Percentiles rank a stretch among this genome's conserved stretches.
These are phyloP conservation scores for Dittrichia graveolens DNA, from an alignment of 129 eudicot genomes.

Conservation along the genomic window DNA sequence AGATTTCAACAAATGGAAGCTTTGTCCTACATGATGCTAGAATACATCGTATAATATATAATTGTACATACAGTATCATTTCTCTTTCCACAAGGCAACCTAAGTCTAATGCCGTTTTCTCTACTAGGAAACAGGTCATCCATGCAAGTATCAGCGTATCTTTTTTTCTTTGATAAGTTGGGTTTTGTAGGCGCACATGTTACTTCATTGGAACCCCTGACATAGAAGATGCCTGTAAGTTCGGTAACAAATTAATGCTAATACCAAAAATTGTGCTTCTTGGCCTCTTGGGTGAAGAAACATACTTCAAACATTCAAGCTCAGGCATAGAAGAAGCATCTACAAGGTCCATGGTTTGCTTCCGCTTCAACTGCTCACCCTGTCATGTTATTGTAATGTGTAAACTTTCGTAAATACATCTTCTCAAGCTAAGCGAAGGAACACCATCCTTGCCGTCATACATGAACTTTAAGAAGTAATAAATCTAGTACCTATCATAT, in stretches of 20 bases:
- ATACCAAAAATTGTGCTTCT: not conserved
- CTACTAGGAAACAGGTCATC: slow-evolving; percentile 60
- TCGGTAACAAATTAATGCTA: not conserved
- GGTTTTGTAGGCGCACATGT: slow-evolving; percentile 39
- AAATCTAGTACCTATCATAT: too few relatives aligned
- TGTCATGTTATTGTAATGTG: slow-evolving; percentile 30
- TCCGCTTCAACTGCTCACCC: slow-evolving; percentile 75
- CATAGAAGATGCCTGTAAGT: not conserved
- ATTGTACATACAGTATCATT: slow-evolving; percentile 45
- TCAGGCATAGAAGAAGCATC: slow-evolving; percentile 45
- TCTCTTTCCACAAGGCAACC: slow-evolving; percentile 42
- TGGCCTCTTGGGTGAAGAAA: slow-evolving; percentile 45
- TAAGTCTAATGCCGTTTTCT: slow-evolving; percentile 48
- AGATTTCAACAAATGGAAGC: not conserved
- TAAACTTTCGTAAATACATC: not conserved
- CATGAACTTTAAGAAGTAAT: too few relatives aligned
- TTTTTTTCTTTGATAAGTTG: slow-evolving; percentile 53
- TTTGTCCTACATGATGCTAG: too few relatives aligned
- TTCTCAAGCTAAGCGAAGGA: too few relatives aligned
- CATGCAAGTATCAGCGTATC: slow-evolving; percentile 58
- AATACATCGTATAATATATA: too few relatives aligned
- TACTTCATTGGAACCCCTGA: slow-evolving; percentile 35
- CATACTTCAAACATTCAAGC: too few relatives aligned
- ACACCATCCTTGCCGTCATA: not conserved
- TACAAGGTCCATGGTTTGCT: slow-evolving; percentile 32